phyloP scores from a whole-genome alignment of 2,329 filamentous ascomycete species.

The Phialophora tarda region DNA sequence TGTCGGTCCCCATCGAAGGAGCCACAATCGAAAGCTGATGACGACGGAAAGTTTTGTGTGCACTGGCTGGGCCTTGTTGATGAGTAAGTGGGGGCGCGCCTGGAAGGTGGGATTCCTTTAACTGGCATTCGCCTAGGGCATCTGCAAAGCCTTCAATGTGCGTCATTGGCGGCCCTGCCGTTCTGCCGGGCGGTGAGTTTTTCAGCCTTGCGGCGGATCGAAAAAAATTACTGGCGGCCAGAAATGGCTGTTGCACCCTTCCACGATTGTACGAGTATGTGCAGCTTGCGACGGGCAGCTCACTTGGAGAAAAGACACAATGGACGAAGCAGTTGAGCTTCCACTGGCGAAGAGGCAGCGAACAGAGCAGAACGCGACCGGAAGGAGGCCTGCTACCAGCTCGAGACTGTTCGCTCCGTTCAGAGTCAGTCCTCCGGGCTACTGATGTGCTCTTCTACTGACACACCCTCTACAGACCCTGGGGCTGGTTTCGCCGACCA shows the following conservation, averaged over 20 bases:
- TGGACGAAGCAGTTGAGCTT: slow-evolving; percentile 50
- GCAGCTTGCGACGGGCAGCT: not conserved
- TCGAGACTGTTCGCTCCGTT: slow-evolving; percentile 93
- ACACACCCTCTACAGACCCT: slow-evolving; percentile 68
- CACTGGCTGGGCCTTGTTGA: not conserved
- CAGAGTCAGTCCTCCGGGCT: slow-evolving; percentile 60
- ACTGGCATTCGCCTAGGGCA: not conserved
- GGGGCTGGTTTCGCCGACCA: slow-evolving; percentile 87
- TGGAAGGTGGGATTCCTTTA: not conserved
- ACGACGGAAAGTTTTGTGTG: not conserved
- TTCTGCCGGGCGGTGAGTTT: slow-evolving; percentile 23
- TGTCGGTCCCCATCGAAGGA: not conserved
- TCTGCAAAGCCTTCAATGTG: not conserved
- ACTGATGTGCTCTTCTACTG: not conserved
- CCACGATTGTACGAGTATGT: not conserved
- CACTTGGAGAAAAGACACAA: not conserved
- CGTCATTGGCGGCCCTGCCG: slow-evolving; percentile 12
- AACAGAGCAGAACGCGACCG: slow-evolving; percentile 51
- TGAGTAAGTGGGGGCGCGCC: slow-evolving; percentile 14
- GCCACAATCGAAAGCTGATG: not conserved
- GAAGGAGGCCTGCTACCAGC: slow-evolving; percentile 53
- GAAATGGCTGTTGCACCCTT: not conserved
- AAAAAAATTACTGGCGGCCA: slow-evolving; percentile 10
- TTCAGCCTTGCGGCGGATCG: not conserved
- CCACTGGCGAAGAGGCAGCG: slow-evolving; percentile 79